phyloP scores from a whole-genome alignment of 2,329 filamentous ascomycete species.

The Plenodomus lindquistii region DNA sequence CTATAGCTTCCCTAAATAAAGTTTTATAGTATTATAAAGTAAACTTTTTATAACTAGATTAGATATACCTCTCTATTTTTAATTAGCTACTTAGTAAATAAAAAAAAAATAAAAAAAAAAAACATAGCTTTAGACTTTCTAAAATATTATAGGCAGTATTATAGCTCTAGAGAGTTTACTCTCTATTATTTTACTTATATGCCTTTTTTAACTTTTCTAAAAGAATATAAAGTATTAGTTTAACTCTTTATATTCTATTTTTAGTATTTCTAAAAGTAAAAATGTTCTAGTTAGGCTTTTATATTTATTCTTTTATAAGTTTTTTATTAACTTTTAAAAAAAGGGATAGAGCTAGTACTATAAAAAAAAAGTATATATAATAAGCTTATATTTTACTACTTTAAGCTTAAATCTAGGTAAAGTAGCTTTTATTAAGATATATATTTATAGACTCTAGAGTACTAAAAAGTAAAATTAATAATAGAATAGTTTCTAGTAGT shows the following conservation, averaged over 20 bases:
- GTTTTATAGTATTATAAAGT: slow-evolving; percentile 18
- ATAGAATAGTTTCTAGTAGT: slow-evolving; percentile 7
- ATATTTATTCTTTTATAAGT: slow-evolving; percentile 34
- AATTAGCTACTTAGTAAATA: slow-evolving; percentile 30
- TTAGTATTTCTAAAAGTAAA: slow-evolving; percentile 26
- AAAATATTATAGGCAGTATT: slow-evolving; percentile 19
- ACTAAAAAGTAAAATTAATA: slow-evolving; percentile 10
- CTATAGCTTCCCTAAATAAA: slow-evolving; percentile 12
- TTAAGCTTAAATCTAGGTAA: slow-evolving; percentile 39
- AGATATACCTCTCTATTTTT: slow-evolving; percentile 22
- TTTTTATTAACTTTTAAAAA: slow-evolving; percentile 25
- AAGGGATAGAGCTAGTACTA: slow-evolving; percentile 34
- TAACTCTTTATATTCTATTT: slow-evolving; percentile 34
- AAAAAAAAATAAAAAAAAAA: slow-evolving; percentile 30
- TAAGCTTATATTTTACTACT: slow-evolving; percentile 39
- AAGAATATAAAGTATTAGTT: slow-evolving; percentile 20
- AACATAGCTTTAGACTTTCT: slow-evolving; percentile 12
- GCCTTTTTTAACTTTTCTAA: slow-evolving; percentile 14
- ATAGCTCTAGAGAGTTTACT: slow-evolving; percentile 23
- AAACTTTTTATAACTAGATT: slow-evolving; percentile 19
- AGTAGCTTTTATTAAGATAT: slow-evolving; percentile 42
- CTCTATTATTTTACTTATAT: slow-evolving; percentile 13
- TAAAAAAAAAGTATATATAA: slow-evolving; percentile 41
- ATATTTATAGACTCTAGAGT: slow-evolving; percentile 24
- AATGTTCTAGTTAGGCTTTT: slow-evolving; percentile 37